These are phyloP conservation scores for Aspergillus fijiensis DNA, from an alignment of 2,329 filamentous ascomycete species.

Conservation along the genomic window DNA sequence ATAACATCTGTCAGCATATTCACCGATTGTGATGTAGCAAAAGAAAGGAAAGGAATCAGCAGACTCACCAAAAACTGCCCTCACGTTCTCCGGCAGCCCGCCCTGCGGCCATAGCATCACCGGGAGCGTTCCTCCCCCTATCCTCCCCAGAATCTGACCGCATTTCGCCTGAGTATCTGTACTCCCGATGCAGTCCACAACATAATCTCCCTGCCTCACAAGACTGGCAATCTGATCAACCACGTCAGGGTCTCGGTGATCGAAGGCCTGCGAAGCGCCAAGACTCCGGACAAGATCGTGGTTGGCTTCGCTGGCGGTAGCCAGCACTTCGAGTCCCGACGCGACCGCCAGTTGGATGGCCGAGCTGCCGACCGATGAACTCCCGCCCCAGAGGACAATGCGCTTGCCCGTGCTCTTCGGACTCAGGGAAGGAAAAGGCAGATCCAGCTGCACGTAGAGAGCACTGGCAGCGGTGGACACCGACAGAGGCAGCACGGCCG, in stretches of 20 bases:
- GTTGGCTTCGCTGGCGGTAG: background rate
- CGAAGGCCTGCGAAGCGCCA: background rate
- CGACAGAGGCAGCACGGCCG: background rate
- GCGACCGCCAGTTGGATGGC: background rate
- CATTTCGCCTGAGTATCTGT: no score
- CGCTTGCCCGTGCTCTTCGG: background rate
- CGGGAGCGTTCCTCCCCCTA: no score
- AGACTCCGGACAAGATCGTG: background rate
- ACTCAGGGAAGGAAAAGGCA: background rate
- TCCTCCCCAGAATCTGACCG: no score
- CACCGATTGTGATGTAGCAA: no score
- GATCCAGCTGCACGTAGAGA: background rate
- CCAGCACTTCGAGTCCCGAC: background rate
- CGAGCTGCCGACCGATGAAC: background rate
- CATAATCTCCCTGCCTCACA: background rate
- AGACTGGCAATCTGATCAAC: background rate
- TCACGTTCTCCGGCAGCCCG: no score
- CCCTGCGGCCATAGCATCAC: no score
- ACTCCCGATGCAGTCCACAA: background rate
- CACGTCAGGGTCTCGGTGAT: background rate
- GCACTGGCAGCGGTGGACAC: background rate
- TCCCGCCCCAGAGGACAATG: background rate
- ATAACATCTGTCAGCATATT: background rate
- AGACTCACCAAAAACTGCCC: no score
- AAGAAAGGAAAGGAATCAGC: no score